These are phyloP conservation scores for Saussurea involucrata DNA, from an alignment of 129 eudicot species.

Conservation along the genomic window DNA sequence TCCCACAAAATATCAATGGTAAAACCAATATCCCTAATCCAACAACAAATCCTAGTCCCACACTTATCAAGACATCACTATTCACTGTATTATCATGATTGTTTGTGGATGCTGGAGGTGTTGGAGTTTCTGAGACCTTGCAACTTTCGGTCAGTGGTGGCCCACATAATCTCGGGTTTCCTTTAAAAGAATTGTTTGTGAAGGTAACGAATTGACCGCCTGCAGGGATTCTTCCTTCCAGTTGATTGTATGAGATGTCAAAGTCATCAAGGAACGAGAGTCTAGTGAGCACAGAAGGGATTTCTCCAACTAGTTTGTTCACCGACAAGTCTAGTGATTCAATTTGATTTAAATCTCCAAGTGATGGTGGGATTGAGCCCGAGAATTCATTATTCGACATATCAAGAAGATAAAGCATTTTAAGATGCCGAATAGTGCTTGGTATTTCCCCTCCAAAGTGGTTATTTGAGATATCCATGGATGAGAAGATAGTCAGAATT, in stretches of 20 bases:
- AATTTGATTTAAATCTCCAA: constrained; percentile 14
- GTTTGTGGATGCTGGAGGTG: not conserved
- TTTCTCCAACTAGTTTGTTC: constrained; percentile 20
- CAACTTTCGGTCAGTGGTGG: not conserved
- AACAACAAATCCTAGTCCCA: constrained; percentile 6
- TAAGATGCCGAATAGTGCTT: not conserved
- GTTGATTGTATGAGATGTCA: constrained; percentile 20
- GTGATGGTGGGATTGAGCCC: constrained; percentile 19
- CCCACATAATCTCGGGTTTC: constrained; percentile 12
- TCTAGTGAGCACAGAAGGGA: constrained; percentile 5
- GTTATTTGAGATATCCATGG: constrained; percentile 22
- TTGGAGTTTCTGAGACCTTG: not conserved
- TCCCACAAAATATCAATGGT: not conserved
- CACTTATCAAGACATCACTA: not conserved
- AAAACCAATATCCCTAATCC: constrained; percentile 1
- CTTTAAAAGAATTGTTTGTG: not conserved
- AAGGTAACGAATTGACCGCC: not conserved
- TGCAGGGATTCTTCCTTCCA: constrained; percentile 16
- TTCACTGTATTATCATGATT: not conserved
- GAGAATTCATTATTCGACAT: constrained; percentile 20
- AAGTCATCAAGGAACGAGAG: not conserved
- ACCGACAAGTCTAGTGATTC: constrained; percentile 19
- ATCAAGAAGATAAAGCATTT: constrained; percentile 7
- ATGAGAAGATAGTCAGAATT: constrained; percentile 14
- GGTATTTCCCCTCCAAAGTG: constrained; percentile 20